Evolutionary conservation across 805 yeast genomes (phyloP).

Genomic region (Lachancea mirantina): DNA sequence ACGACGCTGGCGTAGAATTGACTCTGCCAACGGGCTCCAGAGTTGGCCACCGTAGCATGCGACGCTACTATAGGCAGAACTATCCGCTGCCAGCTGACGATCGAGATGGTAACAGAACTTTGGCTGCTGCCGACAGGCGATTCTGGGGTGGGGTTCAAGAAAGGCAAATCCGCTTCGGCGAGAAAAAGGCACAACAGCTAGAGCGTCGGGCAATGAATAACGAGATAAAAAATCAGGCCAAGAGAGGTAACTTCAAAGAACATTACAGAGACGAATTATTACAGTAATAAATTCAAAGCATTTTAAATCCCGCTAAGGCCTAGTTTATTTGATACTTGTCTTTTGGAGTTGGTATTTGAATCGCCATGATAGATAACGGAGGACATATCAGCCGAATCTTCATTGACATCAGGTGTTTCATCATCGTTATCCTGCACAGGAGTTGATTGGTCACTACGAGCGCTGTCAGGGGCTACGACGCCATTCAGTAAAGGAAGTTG

Average conservation of each 20-base stretch:
- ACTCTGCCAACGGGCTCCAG: conserved; percentile 70
- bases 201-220: conserved; percentile 41
- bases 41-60: conserved; percentile 74
- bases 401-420: conserved; percentile 5
- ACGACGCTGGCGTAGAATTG: conserved; percentile 54
- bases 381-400: conserved; percentile 7
- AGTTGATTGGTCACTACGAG: neutral
- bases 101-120: conserved; percentile 63
- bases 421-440: conserved; percentile 2
- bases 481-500: conserved; percentile 11
- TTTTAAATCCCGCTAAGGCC: no score
- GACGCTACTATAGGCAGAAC: conserved; percentile 65
- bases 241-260: conserved; percentile 71
- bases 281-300: neutral
- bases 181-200: conserved; percentile 36
- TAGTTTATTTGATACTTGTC: neutral
- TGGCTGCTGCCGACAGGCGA: conserved; percentile 69
- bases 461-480: conserved; percentile 6
- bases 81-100: conserved; percentile 37
- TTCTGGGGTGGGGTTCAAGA: conserved; percentile 53
- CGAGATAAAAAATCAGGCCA: conserved; percentile 46
- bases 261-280: conserved; percentile 76
- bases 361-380: conserved; percentile 10
- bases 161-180: conserved; percentile 45
- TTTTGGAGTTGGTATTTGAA: no score